A percentile compares a stretch with the other conserved stretches of the same genome.
Evolutionary conservation across 202 grass and related monocot species (phyloP).

Genomic region (Eragrostis tef): DNA sequence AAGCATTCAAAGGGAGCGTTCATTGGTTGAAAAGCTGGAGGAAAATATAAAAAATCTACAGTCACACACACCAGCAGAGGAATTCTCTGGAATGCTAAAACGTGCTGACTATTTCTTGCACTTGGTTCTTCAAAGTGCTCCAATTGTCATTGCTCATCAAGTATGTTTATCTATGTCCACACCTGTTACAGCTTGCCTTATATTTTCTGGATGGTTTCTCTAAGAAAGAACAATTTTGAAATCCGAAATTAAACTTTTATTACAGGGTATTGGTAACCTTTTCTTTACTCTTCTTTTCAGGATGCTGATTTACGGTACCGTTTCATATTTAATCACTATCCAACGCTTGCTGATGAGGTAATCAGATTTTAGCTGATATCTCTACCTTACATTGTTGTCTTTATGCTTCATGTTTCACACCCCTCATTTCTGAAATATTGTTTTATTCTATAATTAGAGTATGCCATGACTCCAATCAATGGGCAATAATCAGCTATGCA

Average conservation of each 20-base stretch:
- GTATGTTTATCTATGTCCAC: constrained; percentile 44
- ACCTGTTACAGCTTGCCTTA: constrained; percentile 36
- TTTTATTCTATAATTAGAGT: background rate
- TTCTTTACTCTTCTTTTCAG: constrained; percentile 59
- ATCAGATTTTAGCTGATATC: constrained; percentile 34
- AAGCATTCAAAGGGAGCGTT: constrained; percentile 75
- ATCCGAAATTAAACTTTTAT: background rate
- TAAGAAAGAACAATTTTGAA: background rate
- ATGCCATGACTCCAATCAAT: background rate
- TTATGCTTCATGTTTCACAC: constrained; percentile 20
- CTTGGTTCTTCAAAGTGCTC: constrained; percentile 89
- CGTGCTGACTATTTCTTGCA: constrained; percentile 97
- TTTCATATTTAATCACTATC: constrained; percentile 98
- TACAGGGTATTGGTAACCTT: constrained; percentile 27
- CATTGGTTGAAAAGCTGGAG: constrained; percentile 62
- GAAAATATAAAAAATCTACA: constrained; percentile 68
- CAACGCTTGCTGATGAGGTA: constrained; percentile 92
- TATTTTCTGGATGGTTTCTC: background rate
- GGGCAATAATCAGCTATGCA: background rate
- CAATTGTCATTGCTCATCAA: constrained; percentile 96
- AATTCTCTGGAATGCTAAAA: constrained; percentile 78
- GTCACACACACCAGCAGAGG: constrained; percentile 70
- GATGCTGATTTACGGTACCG: constrained; percentile 86
- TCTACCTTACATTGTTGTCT: constrained; percentile 29
- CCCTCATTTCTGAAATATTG: constrained; percentile 5